phyloP scores from a whole-genome alignment of 441 rosid genomes.

The Erysimum cheiri region DNA sequence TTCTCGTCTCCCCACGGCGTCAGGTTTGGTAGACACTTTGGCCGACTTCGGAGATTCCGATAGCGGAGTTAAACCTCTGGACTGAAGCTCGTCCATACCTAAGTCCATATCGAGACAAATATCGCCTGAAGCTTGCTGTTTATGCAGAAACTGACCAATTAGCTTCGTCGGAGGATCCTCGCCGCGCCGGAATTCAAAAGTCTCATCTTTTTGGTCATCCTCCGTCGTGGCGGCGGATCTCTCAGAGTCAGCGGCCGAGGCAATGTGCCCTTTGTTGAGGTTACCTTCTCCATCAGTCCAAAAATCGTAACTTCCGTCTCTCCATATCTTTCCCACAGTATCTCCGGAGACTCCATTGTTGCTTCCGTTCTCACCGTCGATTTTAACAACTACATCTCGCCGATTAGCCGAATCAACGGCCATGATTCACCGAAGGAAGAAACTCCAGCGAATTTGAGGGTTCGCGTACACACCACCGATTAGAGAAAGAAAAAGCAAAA shows the following conservation, averaged over 20 bases:
- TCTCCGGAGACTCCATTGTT: slow-evolving; percentile 34
- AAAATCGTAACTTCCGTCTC: slow-evolving; percentile 53
- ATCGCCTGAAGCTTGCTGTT: slow-evolving; percentile 76
- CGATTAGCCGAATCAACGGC: slow-evolving; percentile 46
- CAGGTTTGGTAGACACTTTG: slow-evolving; percentile 13
- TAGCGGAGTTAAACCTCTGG: slow-evolving; percentile 48
- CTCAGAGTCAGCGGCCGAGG: not conserved
- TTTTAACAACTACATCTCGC: slow-evolving; percentile 48
- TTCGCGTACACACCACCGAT: slow-evolving; percentile 21
- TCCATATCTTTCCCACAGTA: slow-evolving; percentile 11
- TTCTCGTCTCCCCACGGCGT: slow-evolving; percentile 45
- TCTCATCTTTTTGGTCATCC: slow-evolving; percentile 18
- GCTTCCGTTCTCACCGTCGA: slow-evolving; percentile 39
- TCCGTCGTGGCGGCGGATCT: slow-evolving; percentile 21
- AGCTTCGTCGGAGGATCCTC: slow-evolving; percentile 79
- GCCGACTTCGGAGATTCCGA: slow-evolving; percentile 45
- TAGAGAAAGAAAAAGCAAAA: not conserved
- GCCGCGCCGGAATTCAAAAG: slow-evolving; percentile 50
- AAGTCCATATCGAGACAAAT: slow-evolving; percentile 69
- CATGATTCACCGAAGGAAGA: slow-evolving; percentile 14
- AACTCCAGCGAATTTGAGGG: not conserved
- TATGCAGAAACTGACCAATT: slow-evolving; percentile 79
- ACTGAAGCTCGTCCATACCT: slow-evolving; percentile 63
- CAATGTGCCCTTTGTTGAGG: slow-evolving; percentile 32
- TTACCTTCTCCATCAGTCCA: slow-evolving; percentile 45